These are phyloP conservation scores for Cupressus sempervirens DNA, from an alignment of 75 land plant species.

Conservation along the genomic window DNA sequence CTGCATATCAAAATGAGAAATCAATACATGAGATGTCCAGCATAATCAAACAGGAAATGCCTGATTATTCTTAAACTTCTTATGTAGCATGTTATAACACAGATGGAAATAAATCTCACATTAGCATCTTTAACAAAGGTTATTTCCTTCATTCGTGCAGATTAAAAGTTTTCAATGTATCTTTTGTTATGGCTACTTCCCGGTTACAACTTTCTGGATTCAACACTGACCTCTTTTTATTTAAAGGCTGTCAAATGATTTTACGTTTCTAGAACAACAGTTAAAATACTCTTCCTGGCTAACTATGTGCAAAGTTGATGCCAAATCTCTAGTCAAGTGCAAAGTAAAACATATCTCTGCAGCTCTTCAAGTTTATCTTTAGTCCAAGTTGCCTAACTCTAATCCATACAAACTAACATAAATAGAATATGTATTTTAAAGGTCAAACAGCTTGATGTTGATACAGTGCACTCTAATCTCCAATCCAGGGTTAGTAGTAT, in stretches of 20 bases:
- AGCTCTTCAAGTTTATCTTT: background rate
- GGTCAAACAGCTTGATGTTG: background rate
- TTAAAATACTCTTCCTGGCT: background rate
- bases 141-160: background rate
- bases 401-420: background rate
- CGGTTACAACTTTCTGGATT: background rate
- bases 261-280: background rate
- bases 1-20: conserved; percentile 8
- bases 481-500: too few species aligned
- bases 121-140: background rate
- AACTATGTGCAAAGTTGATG: background rate
- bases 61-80: background rate
- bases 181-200: background rate
- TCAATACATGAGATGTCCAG: background rate
- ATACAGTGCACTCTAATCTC: background rate
- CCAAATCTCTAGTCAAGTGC: background rate
- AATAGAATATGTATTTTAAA: background rate
- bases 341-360: background rate
- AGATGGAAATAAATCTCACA: background rate
- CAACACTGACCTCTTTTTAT: background rate
- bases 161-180: background rate
- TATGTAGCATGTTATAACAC: background rate
- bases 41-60: background rate
- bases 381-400: background rate
- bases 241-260: background rate